phyloP scores from a whole-genome alignment of 805 yeast species.

The Isabelozyma pseudorhagii region DNA sequence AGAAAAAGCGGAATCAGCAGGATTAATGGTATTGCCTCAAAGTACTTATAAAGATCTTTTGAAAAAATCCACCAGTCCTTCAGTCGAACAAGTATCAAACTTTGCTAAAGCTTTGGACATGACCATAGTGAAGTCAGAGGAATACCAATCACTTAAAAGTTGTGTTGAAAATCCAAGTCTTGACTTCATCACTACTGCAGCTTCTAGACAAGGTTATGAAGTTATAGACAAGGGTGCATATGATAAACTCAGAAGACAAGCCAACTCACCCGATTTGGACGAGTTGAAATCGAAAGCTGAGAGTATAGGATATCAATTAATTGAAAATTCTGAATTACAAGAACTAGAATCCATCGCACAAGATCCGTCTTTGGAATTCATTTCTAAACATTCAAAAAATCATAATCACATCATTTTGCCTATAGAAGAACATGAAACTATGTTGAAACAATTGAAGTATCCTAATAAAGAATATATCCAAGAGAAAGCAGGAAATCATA shows the following conservation, averaged over 20 bases:
- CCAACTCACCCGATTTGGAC: slow-evolving; percentile 6
- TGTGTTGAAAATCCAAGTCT: not conserved
- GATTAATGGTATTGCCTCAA: slow-evolving; percentile 7
- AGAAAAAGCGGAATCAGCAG: slow-evolving; percentile 15
- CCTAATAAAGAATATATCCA: slow-evolving; percentile 9
- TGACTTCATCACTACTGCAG: not conserved
- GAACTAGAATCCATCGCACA: slow-evolving; percentile 11
- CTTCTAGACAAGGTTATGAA: not conserved
- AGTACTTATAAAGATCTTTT: slow-evolving; percentile 9
- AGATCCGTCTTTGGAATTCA: slow-evolving; percentile 4
- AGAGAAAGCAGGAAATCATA: slow-evolving; percentile 2
- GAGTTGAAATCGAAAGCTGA: slow-evolving; percentile 6
- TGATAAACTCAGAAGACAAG: not conserved
- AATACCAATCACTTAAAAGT: not conserved
- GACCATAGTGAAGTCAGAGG: not conserved
- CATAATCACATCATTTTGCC: not conserved
- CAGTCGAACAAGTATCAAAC: slow-evolving; percentile 1
- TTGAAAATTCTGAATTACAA: slow-evolving; percentile 1
- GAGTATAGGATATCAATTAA: not conserved
- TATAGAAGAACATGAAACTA: not conserved
- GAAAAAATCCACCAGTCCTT: slow-evolving; percentile 5
- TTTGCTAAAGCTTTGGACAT: slow-evolving; percentile 6
- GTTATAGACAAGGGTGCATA: not conserved
- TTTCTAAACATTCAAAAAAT: not conserved
- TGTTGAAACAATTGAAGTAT: slow-evolving; percentile 2